Evolutionary conservation across 1,284 basidiomycete genomes (phyloP).

Genomic region (Xerocomus amazonicus): DNA sequence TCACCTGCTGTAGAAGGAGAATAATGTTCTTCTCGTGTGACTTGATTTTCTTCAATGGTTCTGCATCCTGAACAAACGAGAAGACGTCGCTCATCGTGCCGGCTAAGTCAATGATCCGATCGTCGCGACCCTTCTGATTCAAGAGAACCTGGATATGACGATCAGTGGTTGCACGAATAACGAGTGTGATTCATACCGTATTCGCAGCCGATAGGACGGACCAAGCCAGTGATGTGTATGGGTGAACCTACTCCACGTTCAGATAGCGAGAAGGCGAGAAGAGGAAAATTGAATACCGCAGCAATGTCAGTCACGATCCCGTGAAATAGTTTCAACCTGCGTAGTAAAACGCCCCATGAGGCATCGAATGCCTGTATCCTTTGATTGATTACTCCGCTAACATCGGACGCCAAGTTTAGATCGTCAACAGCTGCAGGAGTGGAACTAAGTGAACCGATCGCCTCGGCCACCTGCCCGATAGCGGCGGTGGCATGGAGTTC

Average conservation of each 20-base stretch:
- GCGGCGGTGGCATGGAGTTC: background rate
- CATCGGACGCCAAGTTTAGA: background rate
- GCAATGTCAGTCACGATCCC: background rate
- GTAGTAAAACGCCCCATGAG: background rate
- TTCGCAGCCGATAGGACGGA: background rate
- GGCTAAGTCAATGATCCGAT: background rate
- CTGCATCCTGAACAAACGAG: background rate
- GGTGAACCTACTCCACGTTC: background rate
- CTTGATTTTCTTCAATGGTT: background rate
- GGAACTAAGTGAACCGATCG: background rate
- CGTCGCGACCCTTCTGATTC: background rate
- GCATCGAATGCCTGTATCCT: background rate
- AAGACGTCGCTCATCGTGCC: background rate
- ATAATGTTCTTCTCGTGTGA: background rate
- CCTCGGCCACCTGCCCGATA: background rate
- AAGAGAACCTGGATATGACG: background rate
- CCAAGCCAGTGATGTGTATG: background rate
- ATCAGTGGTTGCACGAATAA: background rate
- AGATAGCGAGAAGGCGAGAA: background rate
- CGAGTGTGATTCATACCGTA: background rate
- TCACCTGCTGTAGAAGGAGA: background rate
- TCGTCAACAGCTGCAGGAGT: background rate
- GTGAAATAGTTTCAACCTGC: background rate
- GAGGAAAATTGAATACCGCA: background rate
- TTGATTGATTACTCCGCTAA: background rate